Evolutionary conservation across 78 protist genomes (phyloP), one percentile per base, ranked within the genome.

Genomic region (Dictyostelium firmibasis): DNA sequence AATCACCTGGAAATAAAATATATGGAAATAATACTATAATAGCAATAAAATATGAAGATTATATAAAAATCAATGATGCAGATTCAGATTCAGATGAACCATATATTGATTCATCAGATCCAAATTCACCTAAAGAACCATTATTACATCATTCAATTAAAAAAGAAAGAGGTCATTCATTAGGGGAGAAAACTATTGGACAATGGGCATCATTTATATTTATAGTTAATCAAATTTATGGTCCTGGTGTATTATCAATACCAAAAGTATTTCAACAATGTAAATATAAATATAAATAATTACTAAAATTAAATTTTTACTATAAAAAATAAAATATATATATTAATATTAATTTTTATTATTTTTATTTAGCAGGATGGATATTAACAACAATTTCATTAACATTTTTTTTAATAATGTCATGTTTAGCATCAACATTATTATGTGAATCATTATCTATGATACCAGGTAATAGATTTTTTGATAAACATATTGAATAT

Each of bases 221-320:
- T 53, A 86, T 86, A 4, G 92, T 86, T 16, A 86, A 86, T 62
- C 92, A 86, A 60, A 86, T 86, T 31, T 86, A 86, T 62, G 92
- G 92, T 57, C 92, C 92, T 25, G 92, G 92, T 77, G 92, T 86
- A 7, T 38, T 86, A 38, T 86, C 92, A 20, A 86, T 86, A 13
- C 85, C 92, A 9, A 69, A 53, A 27, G 92, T 75, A 60, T 86
- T 86, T 38, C 92, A 86, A 86, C 92, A 86, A 62, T 82, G 83
- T 77, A 77, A 13, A 16, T 35, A 23, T 27, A 7, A 16, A 29
- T n/a, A 20, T 9, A 31, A 75, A 25, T 7, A 29, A 29, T 29
- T n/a, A 29, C 3, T 20, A 0, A 47, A 47, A 47, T 47, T 8
- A 44, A n/a, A n/a, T n/a, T n/a, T n/a, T n/a, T n/a, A n/a, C n/a